A percentile compares a stretch with the other conserved stretches of the same genome.
These are phyloP conservation scores for Stagonosporopsis chrysanthemi DNA, from an alignment of 2,329 filamentous ascomycete genomes.

Conservation along the genomic window DNA sequence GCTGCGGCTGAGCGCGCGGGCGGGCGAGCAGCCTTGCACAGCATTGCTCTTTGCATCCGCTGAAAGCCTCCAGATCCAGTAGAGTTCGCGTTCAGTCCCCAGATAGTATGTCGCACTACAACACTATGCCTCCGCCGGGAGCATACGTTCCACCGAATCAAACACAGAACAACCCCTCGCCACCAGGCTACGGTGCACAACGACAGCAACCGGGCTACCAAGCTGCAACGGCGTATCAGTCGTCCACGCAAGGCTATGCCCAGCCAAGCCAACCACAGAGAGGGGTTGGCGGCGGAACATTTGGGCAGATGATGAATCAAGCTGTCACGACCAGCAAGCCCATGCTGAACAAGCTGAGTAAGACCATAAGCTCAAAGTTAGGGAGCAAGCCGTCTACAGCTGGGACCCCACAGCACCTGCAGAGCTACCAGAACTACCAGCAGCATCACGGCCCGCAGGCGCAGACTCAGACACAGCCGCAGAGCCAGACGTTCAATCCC, in stretches of 20 bases:
- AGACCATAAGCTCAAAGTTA: slow-evolving; percentile 47
- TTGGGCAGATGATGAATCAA: slow-evolving; percentile 47
- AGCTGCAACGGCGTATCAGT: slow-evolving; percentile 26
- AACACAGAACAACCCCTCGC: slow-evolving; percentile 21
- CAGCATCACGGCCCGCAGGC: slow-evolving; percentile 34
- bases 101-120: slow-evolving; percentile 43
- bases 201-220: slow-evolving; percentile 33
- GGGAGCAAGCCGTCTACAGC: slow-evolving; percentile 34
- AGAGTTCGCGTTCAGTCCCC: too few relatives aligned
- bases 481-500: slow-evolving; percentile 24
- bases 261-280: slow-evolving; percentile 29
- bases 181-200: slow-evolving; percentile 29
- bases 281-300: slow-evolving; percentile 24
- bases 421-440: slow-evolving; percentile 45
- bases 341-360: slow-evolving; percentile 46
- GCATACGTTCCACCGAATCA: slow-evolving; percentile 38
- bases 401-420: slow-evolving; percentile 37
- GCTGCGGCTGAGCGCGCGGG: slow-evolving; percentile 17
- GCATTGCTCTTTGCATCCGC: slow-evolving; percentile 2
- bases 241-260: slow-evolving; percentile 25
- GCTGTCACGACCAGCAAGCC: slow-evolving; percentile 48
- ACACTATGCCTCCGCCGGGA: slow-evolving; percentile 38
- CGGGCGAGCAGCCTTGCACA: slow-evolving; percentile 10
- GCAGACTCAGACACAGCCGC: slow-evolving; percentile 27
- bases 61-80: neutral